These are phyloP conservation scores for Schwanniomyces sp. DNA, from an alignment of 805 yeast species.

Conservation along the genomic window DNA sequence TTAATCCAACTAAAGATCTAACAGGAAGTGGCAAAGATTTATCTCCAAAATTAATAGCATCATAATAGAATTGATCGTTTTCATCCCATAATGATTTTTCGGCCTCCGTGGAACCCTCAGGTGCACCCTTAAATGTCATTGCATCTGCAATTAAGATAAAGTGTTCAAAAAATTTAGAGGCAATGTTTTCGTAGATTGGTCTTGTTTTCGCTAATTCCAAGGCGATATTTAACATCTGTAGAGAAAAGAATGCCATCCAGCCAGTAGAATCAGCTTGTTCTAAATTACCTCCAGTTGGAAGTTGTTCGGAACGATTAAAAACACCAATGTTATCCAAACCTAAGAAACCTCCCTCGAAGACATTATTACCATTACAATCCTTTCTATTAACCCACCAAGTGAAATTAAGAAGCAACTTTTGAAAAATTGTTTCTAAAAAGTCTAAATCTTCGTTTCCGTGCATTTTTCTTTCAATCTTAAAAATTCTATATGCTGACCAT, in stretches of 20 bases:
- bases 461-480: constrained; percentile 82
- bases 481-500: constrained; percentile 88
- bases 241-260: constrained; percentile 93
- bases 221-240: constrained; percentile 91
- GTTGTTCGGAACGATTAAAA: constrained; percentile 88
- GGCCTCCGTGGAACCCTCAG: constrained; percentile 39
- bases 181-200: constrained; percentile 88
- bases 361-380: constrained; percentile 81
- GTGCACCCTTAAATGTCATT: constrained; percentile 65
- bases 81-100: constrained; percentile 85
- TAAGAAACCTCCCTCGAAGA: constrained; percentile 91
- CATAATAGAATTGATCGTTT: constrained; percentile 83
- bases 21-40: constrained; percentile 73
- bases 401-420: constrained; percentile 81
- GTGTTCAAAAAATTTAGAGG: constrained; percentile 92
- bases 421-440: constrained; percentile 90
- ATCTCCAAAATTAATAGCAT: constrained; percentile 86
- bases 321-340: constrained; percentile 93
- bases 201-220: constrained; percentile 83
- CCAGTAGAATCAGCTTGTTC: constrained; percentile 97
- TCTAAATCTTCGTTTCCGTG: constrained; percentile 78
- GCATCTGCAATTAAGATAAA: constrained; percentile 91
- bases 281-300: constrained; percentile 87
- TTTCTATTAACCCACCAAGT: constrained; percentile 98
- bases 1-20: constrained; percentile 85